These are phyloP conservation scores for Kandelia obovata DNA, from an alignment of 345 rosid species.

Conservation along the genomic window DNA sequence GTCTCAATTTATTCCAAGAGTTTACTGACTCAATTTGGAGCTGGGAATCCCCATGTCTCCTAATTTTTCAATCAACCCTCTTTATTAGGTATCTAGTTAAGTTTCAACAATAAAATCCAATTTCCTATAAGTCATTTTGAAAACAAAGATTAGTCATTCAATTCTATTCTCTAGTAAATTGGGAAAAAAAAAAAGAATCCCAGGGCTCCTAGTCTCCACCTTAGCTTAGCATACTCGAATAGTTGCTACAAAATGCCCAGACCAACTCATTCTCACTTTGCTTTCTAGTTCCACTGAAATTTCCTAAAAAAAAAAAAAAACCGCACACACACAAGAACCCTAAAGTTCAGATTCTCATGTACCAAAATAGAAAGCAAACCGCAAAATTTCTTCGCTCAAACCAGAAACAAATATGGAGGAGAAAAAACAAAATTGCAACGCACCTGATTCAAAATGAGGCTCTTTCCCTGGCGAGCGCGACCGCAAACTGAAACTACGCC, in stretches of 20 bases:
- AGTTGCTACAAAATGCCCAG: not conserved
- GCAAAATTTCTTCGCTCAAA: not conserved
- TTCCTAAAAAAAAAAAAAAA: not conserved
- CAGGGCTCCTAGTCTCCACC: too few species aligned
- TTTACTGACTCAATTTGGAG: too few species aligned
- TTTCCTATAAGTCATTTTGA: too few species aligned
- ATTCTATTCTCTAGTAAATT: too few species aligned
- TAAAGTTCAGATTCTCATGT: not conserved
- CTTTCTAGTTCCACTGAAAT: not conserved
- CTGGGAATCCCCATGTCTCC: too few species aligned
- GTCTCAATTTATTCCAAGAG: too few species aligned
- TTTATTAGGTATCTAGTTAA: too few species aligned
- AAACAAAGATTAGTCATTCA: too few species aligned
- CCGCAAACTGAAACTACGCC: constrained; percentile 99
- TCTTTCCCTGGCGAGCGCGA: constrained; percentile 97
- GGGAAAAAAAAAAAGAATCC: too few species aligned
- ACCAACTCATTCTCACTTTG: not conserved
- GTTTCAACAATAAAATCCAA: too few species aligned
- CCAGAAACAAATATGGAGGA: not conserved
- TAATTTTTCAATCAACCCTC: too few species aligned
- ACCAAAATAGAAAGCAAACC: not conserved
- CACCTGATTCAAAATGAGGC: constrained; percentile 93
- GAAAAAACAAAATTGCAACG: not conserved
- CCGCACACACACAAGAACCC: not conserved
- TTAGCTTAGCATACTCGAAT: too few species aligned